Evolutionary conservation across 1,284 basidiomycete species (phyloP).

Genomic region (Melampsora americana): DNA sequence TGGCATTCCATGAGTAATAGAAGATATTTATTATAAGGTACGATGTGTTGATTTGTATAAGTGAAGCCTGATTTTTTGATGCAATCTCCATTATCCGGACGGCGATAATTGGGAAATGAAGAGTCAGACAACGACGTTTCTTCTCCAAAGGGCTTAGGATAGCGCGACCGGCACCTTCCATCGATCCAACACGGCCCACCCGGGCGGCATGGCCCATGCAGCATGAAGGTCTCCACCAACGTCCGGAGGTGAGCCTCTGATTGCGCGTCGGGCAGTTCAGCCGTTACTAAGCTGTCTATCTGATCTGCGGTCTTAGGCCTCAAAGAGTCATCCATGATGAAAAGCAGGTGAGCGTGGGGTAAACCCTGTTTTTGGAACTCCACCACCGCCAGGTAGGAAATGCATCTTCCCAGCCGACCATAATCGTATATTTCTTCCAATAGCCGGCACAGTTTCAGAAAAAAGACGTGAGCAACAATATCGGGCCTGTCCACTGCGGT

Average conservation of each 20-base stretch:
- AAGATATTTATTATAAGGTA: constrained; percentile 15
- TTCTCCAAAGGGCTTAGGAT: neutral
- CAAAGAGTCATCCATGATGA: neutral
- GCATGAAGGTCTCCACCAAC: neutral
- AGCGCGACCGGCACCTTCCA: neutral
- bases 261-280: neutral
- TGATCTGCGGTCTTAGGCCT: neutral
- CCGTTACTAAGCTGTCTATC: neutral
- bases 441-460: neutral
- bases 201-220: constrained; percentile 9
- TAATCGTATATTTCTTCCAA: neutral
- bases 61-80: neutral
- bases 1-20: neutral
- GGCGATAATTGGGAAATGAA: neutral
- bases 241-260: neutral
- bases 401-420: neutral
- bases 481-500: neutral
- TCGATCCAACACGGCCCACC: neutral
- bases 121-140: neutral
- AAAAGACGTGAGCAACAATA: neutral
- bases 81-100: neutral
- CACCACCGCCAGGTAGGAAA: neutral
- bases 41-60: constrained; percentile 1
- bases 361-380: constrained; percentile 16
- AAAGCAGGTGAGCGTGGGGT: neutral